Base-by-base conservation (phyloP, 169 alveolate species). In the Neospora caninum region DNA sequence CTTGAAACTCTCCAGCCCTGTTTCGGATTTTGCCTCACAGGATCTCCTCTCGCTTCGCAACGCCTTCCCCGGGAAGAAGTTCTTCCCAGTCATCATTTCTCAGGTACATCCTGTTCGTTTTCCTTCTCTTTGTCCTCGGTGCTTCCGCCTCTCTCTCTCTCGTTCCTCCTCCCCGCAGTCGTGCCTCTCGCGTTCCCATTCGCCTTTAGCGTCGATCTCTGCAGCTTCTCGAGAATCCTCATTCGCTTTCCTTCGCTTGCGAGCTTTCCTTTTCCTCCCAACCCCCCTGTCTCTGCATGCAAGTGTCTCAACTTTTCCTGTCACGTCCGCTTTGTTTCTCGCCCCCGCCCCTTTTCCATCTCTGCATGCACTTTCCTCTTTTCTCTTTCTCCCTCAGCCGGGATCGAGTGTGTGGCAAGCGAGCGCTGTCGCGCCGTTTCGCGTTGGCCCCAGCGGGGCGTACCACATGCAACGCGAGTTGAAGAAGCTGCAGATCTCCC, bases 401-500 rank as follows among this genome's bases (percentile, higher is more conserved):
- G 86, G 86, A 7, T 9, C 45, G n/a, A 78, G 86, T 43, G 86
- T 38, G n/a, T 78, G 86, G 86, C 39, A 38, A 16, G 39, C 86
- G 20, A 78, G 86, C n/a, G 86, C 45, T 16, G 86, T 78, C 45
- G 86, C 49, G 39, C 45, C 86, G 22, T 78, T 78, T 25, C 45
- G 86, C 86, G 86, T 78, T 2, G 86, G 86, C 29, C 20, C 86
- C 49, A 20, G 27, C 39, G 86, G 45, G 29, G 86, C 86, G 39
- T 78, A 78, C 27, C 86, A 78, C 86, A 78, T 78, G 86, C 86
- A 78, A n/a, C 18, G 0, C 49, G n/a, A 78, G 1, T 10, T 13
- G 86, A 78, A 78, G 86, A 78, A 78, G 45, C 89, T 38, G 29
- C 89, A 6, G 29, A 64, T 82, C 39, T 82, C 67, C 10, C 89